These are phyloP conservation scores for Ceriops tagal DNA, from an alignment of 345 rosid genomes.

Conservation along the genomic window DNA sequence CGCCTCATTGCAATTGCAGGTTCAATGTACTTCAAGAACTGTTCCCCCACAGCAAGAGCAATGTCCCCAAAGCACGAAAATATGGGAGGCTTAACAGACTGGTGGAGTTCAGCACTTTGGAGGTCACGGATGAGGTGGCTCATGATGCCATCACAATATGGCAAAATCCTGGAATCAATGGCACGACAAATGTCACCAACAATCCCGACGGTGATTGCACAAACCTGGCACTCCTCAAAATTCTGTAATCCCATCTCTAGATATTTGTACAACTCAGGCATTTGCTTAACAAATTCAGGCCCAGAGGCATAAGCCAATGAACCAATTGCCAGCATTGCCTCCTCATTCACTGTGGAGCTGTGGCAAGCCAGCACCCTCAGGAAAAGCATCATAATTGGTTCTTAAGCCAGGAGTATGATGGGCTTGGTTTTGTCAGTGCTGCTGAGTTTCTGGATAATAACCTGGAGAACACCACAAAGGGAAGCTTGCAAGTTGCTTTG, in stretches of 20 bases:
- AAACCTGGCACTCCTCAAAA: slow-evolving; percentile 86
- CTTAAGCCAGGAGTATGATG: slow-evolving; percentile 56
- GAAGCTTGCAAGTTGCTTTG: slow-evolving; percentile 89
- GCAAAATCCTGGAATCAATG: slow-evolving; percentile 66
- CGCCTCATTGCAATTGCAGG: slow-evolving; percentile 72
- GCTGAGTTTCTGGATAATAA: slow-evolving; percentile 82
- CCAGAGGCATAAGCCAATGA: slow-evolving; percentile 92
- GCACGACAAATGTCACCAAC: slow-evolving; percentile 93
- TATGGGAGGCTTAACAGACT: slow-evolving; percentile 90
- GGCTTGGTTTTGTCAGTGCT: slow-evolving; percentile 57
- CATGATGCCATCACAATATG: slow-evolving; percentile 90
- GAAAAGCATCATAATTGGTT: slow-evolving; percentile 76
- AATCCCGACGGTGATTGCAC: slow-evolving; percentile 85
- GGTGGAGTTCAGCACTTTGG: slow-evolving; percentile 67
- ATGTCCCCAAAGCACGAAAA: slow-evolving; percentile 91
- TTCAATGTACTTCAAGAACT: slow-evolving; percentile 67
- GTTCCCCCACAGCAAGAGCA: slow-evolving; percentile 77
- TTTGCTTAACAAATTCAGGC: slow-evolving; percentile 65
- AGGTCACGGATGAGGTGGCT: slow-evolving; percentile 65
- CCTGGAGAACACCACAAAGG: slow-evolving; percentile 86
- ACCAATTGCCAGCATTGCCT: slow-evolving; percentile 98
- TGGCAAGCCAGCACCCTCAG: slow-evolving; percentile 81
- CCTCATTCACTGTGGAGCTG: slow-evolving; percentile 93
- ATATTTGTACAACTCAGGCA: slow-evolving; percentile 73
- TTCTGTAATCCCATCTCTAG: slow-evolving; percentile 89